phyloP scores from a whole-genome alignment of 163 green algal genomes.

The Scenedesmus sp. region DNA sequence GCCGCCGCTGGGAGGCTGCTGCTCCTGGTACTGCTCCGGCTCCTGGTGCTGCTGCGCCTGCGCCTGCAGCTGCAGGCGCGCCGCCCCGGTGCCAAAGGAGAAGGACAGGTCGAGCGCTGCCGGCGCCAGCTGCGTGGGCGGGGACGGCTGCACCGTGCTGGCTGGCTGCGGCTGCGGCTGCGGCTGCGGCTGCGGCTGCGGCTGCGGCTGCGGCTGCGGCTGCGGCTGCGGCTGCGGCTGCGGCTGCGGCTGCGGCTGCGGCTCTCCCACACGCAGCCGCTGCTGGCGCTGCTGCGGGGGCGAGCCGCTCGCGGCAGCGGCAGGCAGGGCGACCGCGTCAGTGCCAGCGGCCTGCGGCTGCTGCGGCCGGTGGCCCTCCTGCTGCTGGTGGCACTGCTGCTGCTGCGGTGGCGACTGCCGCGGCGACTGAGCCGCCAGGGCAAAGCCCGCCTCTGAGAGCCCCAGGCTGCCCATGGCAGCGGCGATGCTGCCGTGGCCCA shows the following conservation, averaged over 20 bases:
- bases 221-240: not conserved
- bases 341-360: constrained; percentile 2
- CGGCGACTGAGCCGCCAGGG: constrained; percentile 1
- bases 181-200: too few relatives aligned
- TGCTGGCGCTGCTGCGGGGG: constrained; percentile 7
- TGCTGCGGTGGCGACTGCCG: constrained; percentile 18
- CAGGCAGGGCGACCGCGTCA: not conserved
- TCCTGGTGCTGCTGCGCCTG: not conserved
- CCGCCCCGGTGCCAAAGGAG: too few relatives aligned
- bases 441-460: not conserved
- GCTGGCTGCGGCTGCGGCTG: not conserved
- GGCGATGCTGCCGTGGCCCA: constrained; percentile 52
- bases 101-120: too few relatives aligned
- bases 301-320: not conserved
- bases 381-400: constrained; percentile 10
- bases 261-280: not conserved
- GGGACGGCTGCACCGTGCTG: too few relatives aligned
- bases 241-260: constrained; percentile 4
- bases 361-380: constrained; percentile 12
- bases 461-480: constrained; percentile 45
- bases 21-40: not conserved
- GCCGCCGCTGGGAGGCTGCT: too few relatives aligned
- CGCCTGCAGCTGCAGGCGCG: too few relatives aligned
- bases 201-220: too few relatives aligned
- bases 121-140: too few relatives aligned